These are phyloP conservation scores for Aspergillus arachidicola DNA, from an alignment of 2,329 filamentous ascomycete genomes.

Conservation along the genomic window DNA sequence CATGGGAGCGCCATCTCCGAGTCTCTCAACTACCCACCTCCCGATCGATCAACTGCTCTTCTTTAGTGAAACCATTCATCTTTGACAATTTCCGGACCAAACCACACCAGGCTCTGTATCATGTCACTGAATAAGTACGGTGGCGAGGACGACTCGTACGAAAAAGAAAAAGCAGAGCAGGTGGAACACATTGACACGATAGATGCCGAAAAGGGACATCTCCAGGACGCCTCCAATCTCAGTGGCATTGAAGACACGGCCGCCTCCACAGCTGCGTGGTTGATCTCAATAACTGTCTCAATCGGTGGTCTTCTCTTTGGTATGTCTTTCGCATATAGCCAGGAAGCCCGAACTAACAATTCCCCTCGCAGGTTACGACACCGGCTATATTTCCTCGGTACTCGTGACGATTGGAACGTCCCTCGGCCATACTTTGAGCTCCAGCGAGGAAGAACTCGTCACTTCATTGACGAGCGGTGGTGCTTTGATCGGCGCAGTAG, in stretches of 20 bases:
- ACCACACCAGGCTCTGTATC: background rate
- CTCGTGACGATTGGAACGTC: slow-evolving; percentile 37
- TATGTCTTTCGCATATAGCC: background rate
- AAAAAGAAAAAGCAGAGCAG: background rate
- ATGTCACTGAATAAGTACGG: background rate
- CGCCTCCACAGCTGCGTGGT: background rate
- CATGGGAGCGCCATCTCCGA: background rate
- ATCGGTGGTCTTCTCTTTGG: background rate
- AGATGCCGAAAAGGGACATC: background rate
- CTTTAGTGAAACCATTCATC: background rate
- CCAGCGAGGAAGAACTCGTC: slow-evolving; percentile 52
- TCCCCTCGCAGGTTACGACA: slow-evolving; percentile 44
- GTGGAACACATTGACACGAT: background rate
- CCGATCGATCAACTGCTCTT: background rate
- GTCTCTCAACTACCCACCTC: background rate
- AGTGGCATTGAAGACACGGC: background rate
- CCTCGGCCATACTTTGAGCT: slow-evolving; percentile 40
- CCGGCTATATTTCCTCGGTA: slow-evolving; percentile 48
- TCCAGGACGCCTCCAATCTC: background rate
- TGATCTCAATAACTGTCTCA: background rate
- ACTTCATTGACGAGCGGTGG: slow-evolving; percentile 55
- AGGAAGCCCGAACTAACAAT: background rate
- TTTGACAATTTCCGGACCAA: background rate
- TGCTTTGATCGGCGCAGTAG: slow-evolving; percentile 47
- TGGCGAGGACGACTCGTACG: background rate